phyloP scores from a whole-genome alignment of 1,139 yeast species.

The Lodderomyces orthopsilosis region DNA sequence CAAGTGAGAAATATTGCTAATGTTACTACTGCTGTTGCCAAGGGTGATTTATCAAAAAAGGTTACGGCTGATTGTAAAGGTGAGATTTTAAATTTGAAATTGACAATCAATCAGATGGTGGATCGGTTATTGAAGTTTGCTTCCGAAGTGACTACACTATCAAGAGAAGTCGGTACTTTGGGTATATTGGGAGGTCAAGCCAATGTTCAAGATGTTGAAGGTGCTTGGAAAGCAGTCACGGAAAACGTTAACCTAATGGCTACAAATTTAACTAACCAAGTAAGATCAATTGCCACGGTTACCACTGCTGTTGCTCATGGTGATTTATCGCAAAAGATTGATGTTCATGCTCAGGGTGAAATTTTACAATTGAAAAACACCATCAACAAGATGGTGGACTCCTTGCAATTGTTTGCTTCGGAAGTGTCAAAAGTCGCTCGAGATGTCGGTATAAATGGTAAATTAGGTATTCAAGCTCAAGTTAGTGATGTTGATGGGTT shows the following conservation, averaged over 20 bases:
- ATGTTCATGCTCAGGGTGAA: slow-evolving; percentile 88
- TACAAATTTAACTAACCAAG: slow-evolving; percentile 82
- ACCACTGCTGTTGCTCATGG: slow-evolving; percentile 94
- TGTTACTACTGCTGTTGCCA: slow-evolving; percentile 91
- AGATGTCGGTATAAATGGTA: slow-evolving; percentile 92
- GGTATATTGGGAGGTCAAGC: slow-evolving; percentile 93
- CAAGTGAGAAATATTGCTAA: slow-evolving; percentile 89
- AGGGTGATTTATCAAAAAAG: slow-evolving; percentile 80
- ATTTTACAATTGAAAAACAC: slow-evolving; percentile 74
- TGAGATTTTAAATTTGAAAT: slow-evolving; percentile 75
- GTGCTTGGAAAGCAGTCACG: slow-evolving; percentile 90
- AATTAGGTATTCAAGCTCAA: slow-evolving; percentile 87
- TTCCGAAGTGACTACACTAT: slow-evolving; percentile 82
- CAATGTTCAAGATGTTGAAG: slow-evolving; percentile 87
- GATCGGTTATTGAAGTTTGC: slow-evolving; percentile 86
- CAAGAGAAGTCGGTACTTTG: slow-evolving; percentile 85
- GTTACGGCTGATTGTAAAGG: slow-evolving; percentile 91
- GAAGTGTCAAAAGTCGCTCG: slow-evolving; percentile 89
- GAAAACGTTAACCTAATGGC: slow-evolving; percentile 92
- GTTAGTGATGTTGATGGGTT: slow-evolving; percentile 87
- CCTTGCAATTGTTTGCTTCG: slow-evolving; percentile 80
- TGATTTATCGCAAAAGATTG: slow-evolving; percentile 82
- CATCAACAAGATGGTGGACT: slow-evolving; percentile 88
- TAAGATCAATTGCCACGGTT: slow-evolving; percentile 84
- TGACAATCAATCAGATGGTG: slow-evolving; percentile 82